phyloP scores from a whole-genome alignment of 2,329 filamentous ascomycete genomes.

The Macroventuria anomochaeta region DNA sequence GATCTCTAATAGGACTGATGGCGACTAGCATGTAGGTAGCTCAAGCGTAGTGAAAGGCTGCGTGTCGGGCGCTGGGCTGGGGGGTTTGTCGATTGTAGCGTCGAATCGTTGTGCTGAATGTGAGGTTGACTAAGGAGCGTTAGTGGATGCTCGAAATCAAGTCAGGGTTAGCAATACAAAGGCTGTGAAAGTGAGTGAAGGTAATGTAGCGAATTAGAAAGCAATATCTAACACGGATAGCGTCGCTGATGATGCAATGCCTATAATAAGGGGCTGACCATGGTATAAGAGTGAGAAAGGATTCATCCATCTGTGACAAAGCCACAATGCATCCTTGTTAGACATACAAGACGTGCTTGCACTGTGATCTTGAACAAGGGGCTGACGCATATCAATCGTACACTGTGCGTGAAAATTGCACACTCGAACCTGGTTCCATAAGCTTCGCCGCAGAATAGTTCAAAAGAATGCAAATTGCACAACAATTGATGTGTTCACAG shows the following conservation, averaged over 20 bases:
- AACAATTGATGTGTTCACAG: no score
- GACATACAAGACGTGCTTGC: neutral
- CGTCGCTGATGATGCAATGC: neutral
- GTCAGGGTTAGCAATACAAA: neutral
- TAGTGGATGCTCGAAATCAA: no score
- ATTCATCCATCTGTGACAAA: no score
- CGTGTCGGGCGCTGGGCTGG: no score
- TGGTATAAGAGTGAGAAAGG: neutral
- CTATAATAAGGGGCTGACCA: neutral
- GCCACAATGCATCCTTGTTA: conserved; percentile 3
- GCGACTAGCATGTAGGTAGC: no score
- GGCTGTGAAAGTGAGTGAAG: neutral
- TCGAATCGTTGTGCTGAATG: neutral
- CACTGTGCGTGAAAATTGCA: neutral
- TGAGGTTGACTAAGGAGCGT: neutral
- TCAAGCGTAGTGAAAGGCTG: no score
- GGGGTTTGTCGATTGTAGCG: neutral
- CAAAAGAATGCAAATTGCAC: no score
- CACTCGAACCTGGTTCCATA: neutral
- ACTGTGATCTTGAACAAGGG: neutral
- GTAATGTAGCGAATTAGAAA: neutral
- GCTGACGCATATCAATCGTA: neutral
- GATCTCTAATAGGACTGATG: no score
- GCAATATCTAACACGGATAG: neutral
- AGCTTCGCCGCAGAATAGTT: no score